Conservation (phyloP, 352 stramenopile species). For the Phytophthora pini region DNA sequence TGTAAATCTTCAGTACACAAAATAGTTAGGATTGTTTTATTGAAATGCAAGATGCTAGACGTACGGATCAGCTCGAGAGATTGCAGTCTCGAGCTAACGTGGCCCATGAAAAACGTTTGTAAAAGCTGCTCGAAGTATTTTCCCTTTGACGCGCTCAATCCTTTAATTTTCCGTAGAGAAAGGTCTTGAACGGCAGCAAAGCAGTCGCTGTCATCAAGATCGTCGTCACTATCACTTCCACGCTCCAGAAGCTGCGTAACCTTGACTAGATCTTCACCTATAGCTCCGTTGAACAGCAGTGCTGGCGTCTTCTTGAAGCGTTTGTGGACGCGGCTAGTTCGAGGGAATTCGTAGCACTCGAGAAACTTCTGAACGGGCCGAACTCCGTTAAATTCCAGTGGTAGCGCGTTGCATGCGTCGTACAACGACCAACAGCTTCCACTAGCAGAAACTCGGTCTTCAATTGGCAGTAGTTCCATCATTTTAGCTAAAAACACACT, state of each 20-base stretch:
- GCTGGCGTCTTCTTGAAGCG: constrained; percentile 32
- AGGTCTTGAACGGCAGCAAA: constrained; percentile 47
- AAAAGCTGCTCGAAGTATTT: constrained; percentile 52
- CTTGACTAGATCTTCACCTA: constrained; percentile 25
- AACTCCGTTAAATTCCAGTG: constrained; percentile 32
- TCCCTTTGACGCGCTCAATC: constrained; percentile 26
- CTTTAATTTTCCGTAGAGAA: constrained; percentile 32
- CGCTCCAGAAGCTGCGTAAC: constrained; percentile 47
- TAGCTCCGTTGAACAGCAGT: constrained; percentile 32
- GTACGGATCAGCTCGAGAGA: constrained; percentile 44
- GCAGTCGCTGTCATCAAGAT: constrained; percentile 41
- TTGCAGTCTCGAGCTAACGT: constrained; percentile 44
- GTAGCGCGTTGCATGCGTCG: constrained; percentile 29
- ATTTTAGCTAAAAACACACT: constrained; percentile 26
- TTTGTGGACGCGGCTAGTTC: constrained; percentile 27
- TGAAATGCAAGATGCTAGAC: not conserved
- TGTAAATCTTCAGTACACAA: not conserved
- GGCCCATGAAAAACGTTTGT: constrained; percentile 63
- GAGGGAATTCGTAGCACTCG: constrained; percentile 17
- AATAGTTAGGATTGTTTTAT: not conserved
- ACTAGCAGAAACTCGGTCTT: constrained; percentile 41
- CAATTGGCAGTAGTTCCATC: constrained; percentile 33
- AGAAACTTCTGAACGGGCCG: constrained; percentile 22
- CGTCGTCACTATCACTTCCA: constrained; percentile 19
- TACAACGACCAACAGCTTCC: constrained; percentile 41